Evolutionary conservation across 345 rosid species (phyloP).

Genomic region (Gossypium australe): DNA sequence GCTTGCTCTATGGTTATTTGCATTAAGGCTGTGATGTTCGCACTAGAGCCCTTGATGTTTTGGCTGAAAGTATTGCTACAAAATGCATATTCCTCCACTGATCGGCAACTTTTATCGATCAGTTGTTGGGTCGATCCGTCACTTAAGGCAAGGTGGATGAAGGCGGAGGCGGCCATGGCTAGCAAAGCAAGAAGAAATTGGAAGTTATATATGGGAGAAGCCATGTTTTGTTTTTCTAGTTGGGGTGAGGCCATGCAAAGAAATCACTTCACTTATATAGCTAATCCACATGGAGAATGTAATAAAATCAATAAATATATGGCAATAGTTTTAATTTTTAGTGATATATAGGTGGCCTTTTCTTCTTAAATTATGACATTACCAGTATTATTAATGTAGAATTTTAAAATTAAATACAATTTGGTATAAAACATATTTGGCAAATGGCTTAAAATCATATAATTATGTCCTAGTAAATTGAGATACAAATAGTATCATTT

Average conservation of each 20-base stretch:
- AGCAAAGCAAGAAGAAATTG: background rate
- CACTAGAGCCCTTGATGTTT: background rate
- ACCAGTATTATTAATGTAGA: background rate
- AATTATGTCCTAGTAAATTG: too few species aligned
- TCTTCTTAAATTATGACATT: too few species aligned
- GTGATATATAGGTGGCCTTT: background rate
- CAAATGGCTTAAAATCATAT: too few species aligned
- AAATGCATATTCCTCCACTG: background rate
- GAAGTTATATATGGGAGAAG: background rate
- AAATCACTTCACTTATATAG: background rate
- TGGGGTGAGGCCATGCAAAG: background rate
- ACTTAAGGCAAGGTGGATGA: background rate
- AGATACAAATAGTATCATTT: too few species aligned
- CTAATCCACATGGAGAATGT: background rate
- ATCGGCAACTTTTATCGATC: background rate
- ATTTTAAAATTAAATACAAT: too few species aligned
- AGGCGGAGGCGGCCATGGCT: background rate
- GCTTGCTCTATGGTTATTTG: background rate
- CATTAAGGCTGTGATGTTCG: background rate
- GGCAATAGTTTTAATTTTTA: background rate
- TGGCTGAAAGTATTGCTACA: background rate
- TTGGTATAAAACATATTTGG: background rate
- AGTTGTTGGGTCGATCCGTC: background rate
- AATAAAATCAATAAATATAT: too few species aligned
- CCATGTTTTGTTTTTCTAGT: background rate